Base-by-base conservation (phyloP, 495 filamentous ascomycete species). In the Hypoxylon lienhwacheense region DNA sequence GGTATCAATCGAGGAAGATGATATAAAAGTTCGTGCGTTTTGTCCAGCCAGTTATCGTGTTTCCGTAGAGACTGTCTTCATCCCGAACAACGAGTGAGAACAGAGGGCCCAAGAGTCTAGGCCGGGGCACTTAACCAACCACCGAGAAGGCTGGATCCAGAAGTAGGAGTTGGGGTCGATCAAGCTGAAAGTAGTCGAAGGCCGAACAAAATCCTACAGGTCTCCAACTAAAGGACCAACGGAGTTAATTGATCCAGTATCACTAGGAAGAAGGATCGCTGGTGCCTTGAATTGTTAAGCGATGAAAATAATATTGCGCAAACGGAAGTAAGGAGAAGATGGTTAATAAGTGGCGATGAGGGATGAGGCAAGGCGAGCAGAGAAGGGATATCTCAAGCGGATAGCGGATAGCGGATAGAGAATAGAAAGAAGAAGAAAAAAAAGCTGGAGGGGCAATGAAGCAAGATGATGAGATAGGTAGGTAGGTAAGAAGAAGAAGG, bases 121-220 rank as follows among this genome's bases (percentile, higher is more conserved):
- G 52, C 58, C 61, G 59, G 64, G 57, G 47, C 59, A n/a, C n/a
- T 61, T 55, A 60, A 48, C 61, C 64, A 67, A 67, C 64, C 64
- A 67, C 53, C 54, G 35, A 51, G 29, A 32, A 57, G 57, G 51
- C 26, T 59, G 54, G 61, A 49, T 64, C 64, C 60, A 59, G 61
- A 64, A 55, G 47, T 47, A 50, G 57, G 64, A 64, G 64, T 57
- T 55, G 59, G 61, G 57, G 50, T 61, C 61, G 64, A 56, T 63
- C 61, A 57, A 64, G 56, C 53, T 54, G 59, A 63, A 57, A 53
- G 42, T 40, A 47, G 47, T 57, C 48, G 35, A 47, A 43, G 42
- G 39, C 31, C 37, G 53, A 53, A 58, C 48, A 33, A 59, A 57
- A 40, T 42, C 46, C 47, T 61, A 50, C 53, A 48, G 50, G 55